These are phyloP conservation scores for Plenodomus lindquistii DNA, from an alignment of 2,329 filamentous ascomycete genomes.

Conservation along the genomic window DNA sequence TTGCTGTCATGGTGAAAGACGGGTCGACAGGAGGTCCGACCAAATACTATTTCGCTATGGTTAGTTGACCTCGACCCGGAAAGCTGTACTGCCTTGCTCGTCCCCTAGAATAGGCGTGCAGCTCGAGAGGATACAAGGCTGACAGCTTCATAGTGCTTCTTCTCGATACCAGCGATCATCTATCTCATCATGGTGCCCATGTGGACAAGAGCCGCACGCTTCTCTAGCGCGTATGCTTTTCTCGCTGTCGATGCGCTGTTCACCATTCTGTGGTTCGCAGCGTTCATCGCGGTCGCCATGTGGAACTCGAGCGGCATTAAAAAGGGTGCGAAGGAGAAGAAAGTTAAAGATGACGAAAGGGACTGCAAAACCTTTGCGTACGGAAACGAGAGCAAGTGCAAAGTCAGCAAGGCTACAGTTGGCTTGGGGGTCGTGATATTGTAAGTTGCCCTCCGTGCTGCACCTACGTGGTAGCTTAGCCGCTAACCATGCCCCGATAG, in stretches of 20 bases:
- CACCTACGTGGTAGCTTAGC: not conserved
- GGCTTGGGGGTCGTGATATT: constrained; percentile 62
- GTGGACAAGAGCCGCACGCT: constrained; percentile 61
- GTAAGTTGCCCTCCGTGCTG: constrained; percentile 43
- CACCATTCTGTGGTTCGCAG: constrained; percentile 61
- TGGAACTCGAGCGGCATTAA: constrained; percentile 61
- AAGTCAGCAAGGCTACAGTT: constrained; percentile 58
- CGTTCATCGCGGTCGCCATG: constrained; percentile 59
- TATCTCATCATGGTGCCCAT: constrained; percentile 65
- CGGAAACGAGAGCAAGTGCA: constrained; percentile 60
- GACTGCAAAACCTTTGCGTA: constrained; percentile 61
- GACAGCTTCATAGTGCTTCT: constrained; percentile 56
- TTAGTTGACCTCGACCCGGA: constrained; percentile 37
- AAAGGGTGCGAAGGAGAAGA: constrained; percentile 50
- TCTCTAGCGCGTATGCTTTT: constrained; percentile 65
- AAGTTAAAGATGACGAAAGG: constrained; percentile 46
- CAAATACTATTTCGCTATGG: constrained; percentile 62
- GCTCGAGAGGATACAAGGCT: constrained; percentile 13
- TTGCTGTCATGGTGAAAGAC: constrained; percentile 61
- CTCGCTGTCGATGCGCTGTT: constrained; percentile 58
- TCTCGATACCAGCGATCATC: constrained; percentile 61
- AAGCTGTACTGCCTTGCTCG: too few relatives aligned
- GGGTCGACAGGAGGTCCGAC: constrained; percentile 59
- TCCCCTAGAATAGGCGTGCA: too few relatives aligned
- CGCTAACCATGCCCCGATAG: constrained; percentile 35